A percentile compares a stretch with the other conserved stretches of the same genome.
Evolutionary conservation across 768 basidiomycete genomes (phyloP).

Genomic region (Macrocybe gigantea): DNA sequence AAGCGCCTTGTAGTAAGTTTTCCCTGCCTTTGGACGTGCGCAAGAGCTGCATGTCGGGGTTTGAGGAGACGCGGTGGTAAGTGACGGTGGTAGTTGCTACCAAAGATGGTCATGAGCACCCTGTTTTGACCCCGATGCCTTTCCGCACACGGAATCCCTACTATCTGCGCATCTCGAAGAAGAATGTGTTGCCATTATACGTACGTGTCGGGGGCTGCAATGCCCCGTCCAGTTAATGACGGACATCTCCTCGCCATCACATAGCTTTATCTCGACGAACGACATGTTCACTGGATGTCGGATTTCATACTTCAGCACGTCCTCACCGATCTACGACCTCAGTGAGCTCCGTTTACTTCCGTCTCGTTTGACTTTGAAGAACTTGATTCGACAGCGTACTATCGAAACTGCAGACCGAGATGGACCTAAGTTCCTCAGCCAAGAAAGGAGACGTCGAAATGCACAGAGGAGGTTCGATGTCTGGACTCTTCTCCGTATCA

Average conservation of each 20-base stretch:
- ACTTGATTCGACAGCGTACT: constrained; percentile 42
- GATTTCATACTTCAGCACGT: constrained; percentile 76
- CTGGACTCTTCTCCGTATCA: constrained; percentile 3
- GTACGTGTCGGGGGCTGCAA: constrained; percentile 15
- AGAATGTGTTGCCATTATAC: constrained; percentile 73
- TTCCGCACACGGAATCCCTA: constrained; percentile 73
- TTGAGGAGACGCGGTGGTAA: constrained; percentile 3
- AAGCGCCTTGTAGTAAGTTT: not conserved
- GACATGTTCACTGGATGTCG: constrained; percentile 89
- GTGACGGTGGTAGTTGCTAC: not conserved
- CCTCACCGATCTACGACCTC: constrained; percentile 69
- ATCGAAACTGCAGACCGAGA: constrained; percentile 61
- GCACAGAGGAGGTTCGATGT: constrained; percentile 70
- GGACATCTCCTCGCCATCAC: not conserved
- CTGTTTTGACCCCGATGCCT: constrained; percentile 33
- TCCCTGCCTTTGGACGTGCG: not conserved
- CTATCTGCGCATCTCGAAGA: constrained; percentile 76
- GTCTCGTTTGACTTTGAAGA: not conserved
- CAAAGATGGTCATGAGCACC: constrained; percentile 3
- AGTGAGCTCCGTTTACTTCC: constrained; percentile 32
- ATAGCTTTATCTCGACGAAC: constrained; percentile 70
- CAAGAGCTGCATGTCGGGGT: not conserved
- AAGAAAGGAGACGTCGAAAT: constrained; percentile 72
- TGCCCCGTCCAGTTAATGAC: constrained; percentile 20
- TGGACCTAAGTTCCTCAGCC: constrained; percentile 35